phyloP scores from a whole-genome alignment of 805 yeast genomes.

The Candida golubevii region DNA sequence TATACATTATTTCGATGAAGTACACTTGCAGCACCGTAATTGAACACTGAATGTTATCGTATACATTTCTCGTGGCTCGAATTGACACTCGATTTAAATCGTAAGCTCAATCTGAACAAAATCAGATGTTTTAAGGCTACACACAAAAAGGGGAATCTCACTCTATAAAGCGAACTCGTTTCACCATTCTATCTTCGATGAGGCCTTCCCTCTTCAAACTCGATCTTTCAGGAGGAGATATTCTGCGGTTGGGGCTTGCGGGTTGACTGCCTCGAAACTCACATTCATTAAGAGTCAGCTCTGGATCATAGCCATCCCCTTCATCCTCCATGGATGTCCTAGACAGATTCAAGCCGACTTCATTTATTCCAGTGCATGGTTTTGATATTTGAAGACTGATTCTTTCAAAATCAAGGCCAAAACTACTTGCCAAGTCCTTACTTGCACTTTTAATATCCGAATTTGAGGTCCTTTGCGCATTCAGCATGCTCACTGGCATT shows the following conservation, averaged over 20 bases:
- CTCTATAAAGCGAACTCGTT: slow-evolving; percentile 31
- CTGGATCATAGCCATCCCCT: slow-evolving; percentile 23
- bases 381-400: slow-evolving; percentile 15
- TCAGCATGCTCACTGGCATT: background rate
- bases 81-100: no score
- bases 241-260: slow-evolving; percentile 7
- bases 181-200: slow-evolving; percentile 16
- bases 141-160: no score
- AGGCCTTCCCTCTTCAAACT: slow-evolving; percentile 22
- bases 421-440: slow-evolving; percentile 16
- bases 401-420: slow-evolving; percentile 22
- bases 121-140: no score
- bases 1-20: no score
- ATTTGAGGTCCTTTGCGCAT: background rate
- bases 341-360: slow-evolving; percentile 2
- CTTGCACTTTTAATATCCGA: background rate
- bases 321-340: slow-evolving; percentile 12
- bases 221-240: slow-evolving; percentile 13
- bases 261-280: slow-evolving; percentile 12
- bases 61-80: no score
- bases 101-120: no score
- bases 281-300: slow-evolving; percentile 8
- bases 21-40: no score
- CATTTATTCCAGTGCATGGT: slow-evolving; percentile 2
- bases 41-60: no score